Evolutionary conservation across 441 rosid genomes (phyloP), one percentile per base, ranked within the genome.

Genomic region (Melianthus villosus): DNA sequence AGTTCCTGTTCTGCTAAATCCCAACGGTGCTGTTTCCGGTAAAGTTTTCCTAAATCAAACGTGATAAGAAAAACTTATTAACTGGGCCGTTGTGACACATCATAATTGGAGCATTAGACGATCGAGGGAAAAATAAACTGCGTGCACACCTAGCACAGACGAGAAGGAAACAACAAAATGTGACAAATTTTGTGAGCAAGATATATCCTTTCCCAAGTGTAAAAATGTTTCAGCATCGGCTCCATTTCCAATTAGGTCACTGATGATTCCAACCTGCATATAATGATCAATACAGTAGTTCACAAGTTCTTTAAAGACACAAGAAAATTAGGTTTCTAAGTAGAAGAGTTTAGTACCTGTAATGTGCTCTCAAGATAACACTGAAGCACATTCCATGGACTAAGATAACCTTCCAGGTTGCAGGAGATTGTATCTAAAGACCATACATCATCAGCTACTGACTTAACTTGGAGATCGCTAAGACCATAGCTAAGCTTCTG

Each of bases 321-420:
- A 11, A 27, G 26, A n/a, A 29, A 1, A 35, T 18, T 34, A 14
- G 19, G 34, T 34, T 43, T 46, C 53, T 16, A 51, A 38, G 48
- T 42, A 39, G 35, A 46, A 55, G 23, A 19, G 29, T 38, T 22
- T 22, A 49, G 25, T 33, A 89, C 98, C 93, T 85, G 96, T 51
- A 85, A 73, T 51, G 68, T 77, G 73, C 99, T 91, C 62, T 91
- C 96, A 52, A 91, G 77, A 54, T 82, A 85, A 57, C 81, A 66
- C 25, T 85, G 82, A 48, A 91, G 76, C 46, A 72, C 72, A 51
- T 69, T 79, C 96, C 99, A 91, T 15, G 93, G 77, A 60, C 93
- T 91, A 51, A 85, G 76, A 69, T 85, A 72, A 39, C 44, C 57
- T 52, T 67, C 77, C 31, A 63, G 25, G 41, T 79, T 69, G 62